These are phyloP conservation scores for Vinca minor DNA, from an alignment of 257 asterid species.

Conservation along the genomic window DNA sequence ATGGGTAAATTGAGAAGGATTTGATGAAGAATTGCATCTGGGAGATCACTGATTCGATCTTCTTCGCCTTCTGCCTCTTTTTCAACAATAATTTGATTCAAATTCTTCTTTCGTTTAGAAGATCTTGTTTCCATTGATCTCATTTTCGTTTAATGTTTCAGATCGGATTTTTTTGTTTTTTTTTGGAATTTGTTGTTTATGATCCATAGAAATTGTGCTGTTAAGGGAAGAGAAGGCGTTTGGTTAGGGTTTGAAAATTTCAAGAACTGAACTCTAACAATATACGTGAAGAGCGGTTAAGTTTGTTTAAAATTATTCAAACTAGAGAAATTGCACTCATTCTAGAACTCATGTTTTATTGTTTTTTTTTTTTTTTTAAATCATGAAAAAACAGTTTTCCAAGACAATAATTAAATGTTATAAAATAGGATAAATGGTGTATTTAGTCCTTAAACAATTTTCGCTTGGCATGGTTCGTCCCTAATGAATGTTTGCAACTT, in stretches of 20 bases:
- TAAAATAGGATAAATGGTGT: too few relatives aligned
- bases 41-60: conserved; percentile 70
- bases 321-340: too few relatives aligned
- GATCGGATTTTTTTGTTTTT: too few relatives aligned
- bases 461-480: too few relatives aligned
- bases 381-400: too few relatives aligned
- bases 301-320: conserved; percentile 13
- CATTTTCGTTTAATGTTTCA: too few relatives aligned
- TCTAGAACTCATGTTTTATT: too few relatives aligned
- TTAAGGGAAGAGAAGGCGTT: background rate
- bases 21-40: conserved; percentile 59
- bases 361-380: too few relatives aligned
- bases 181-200: background rate
- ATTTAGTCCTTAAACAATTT: too few relatives aligned
- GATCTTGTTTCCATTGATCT: conserved; percentile 76
- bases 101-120: conserved; percentile 44
- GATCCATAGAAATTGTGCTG: background rate
- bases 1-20: conserved; percentile 50
- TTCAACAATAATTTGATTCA: background rate
- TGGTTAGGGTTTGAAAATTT: conserved; percentile 33
- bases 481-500: too few relatives aligned
- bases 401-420: too few relatives aligned
- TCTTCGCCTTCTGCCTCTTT: background rate
- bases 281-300: conserved; percentile 18
- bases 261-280: conserved; percentile 15